Percentiles rank a stretch among this genome's conserved stretches.
Conservation (phyloP, 768 basidiomycete species). For the Pholiota microspora region DNA sequence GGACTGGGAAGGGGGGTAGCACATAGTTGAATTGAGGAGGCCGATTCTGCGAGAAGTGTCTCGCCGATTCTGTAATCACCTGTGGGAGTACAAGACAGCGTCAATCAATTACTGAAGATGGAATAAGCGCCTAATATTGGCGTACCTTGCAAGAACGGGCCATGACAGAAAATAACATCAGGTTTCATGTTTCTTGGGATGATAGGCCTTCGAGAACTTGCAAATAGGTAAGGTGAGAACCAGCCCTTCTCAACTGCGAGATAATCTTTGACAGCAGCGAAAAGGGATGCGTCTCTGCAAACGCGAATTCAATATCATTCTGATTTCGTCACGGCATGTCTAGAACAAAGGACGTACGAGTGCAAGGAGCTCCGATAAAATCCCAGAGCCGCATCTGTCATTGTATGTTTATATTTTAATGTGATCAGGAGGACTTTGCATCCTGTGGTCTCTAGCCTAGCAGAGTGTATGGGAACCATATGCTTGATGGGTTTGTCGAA, state of each 20-base stretch:
- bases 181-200: constrained; percentile 64
- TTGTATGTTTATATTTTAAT: constrained; percentile 55
- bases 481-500: constrained; percentile 46
- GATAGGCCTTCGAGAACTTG: constrained; percentile 55
- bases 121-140: neutral
- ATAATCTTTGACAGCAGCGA: constrained; percentile 61
- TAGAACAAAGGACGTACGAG: constrained; percentile 32
- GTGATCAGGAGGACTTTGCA: constrained; percentile 60
- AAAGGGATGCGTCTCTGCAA: constrained; percentile 55
- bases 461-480: constrained; percentile 50
- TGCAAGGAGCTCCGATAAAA: constrained; percentile 63
- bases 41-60: constrained; percentile 55
- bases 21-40: constrained; percentile 48
- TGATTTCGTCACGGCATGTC: too few species aligned
- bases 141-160: constrained; percentile 56
- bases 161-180: constrained; percentile 64
- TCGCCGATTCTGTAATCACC: constrained; percentile 64
- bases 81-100: constrained; percentile 16
- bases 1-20: constrained; percentile 24
- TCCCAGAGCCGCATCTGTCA: constrained; percentile 57
- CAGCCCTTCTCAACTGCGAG: constrained; percentile 63
- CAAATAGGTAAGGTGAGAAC: constrained; percentile 68
- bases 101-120: neutral
- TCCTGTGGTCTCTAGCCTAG: constrained; percentile 52
- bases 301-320: neutral